Evolutionary conservation across 2,329 filamentous ascomycete species (phyloP), one percentile per base, ranked within the genome.

Genomic region (Verticillium zaregamsianum): DNA sequence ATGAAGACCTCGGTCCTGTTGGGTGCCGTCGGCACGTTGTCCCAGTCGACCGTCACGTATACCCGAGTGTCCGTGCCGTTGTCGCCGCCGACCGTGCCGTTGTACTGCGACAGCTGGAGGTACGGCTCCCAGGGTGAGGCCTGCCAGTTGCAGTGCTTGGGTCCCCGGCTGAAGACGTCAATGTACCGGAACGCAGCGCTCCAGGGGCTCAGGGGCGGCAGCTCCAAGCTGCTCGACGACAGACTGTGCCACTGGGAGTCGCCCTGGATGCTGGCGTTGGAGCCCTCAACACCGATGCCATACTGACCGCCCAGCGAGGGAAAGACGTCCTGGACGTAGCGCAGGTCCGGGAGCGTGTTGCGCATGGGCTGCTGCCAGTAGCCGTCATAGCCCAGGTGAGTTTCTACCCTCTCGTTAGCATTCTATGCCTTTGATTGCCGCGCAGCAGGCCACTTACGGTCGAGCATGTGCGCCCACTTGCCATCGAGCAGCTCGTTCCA

Each of bases 291-390:
- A 1, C 84, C 77, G 55, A 92, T 77, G 25, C 87, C 86, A 61
- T 91, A 77, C 60, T 87, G 80, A 8, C 89, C 89, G 0, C 84
- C 82, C 6, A 90, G 76, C 5, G 83, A 82, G 14, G 80, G 80
- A 59, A 88, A 84, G 1, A 79, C 74, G 2, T 78, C 79, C 69
- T 88, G 85, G 1, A 88, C 84, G 65, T 84, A 88, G 5, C 80
- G 75, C 65, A 90, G 78, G 8, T 84, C 81, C 0, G 88, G 87
- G 1, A 89, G 80, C 0, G 82, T 82, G 69, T 91, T 89, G 37
- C 87, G 79, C 88, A 90, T 90, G 1, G 89, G 87, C 70, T 91
- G 88, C 73, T 91, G 89, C 88, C 88, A 85, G 71, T 80, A 80
- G 57, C 77, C 79, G 59, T 83, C 76, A 56, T 82, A 85, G 23